A percentile compares a stretch with the other conserved stretches of the same genome.
Evolutionary conservation across 768 basidiomycete species (phyloP).

Genomic region (Gloeopeniophorella convolvens): DNA sequence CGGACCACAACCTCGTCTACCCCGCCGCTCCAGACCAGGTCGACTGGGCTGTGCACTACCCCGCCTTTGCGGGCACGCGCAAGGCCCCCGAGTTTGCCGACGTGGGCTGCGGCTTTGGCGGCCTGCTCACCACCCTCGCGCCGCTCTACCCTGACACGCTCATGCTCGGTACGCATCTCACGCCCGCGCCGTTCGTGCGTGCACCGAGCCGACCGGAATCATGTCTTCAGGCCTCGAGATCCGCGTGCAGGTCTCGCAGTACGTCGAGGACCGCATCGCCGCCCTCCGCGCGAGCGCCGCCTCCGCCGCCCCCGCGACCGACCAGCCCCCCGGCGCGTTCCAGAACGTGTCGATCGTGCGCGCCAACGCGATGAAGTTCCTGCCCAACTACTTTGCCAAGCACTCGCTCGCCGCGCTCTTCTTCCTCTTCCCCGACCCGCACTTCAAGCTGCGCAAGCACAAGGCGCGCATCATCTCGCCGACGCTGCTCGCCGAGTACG

Average conservation of each 20-base stretch:
- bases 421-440: conserved; percentile 98
- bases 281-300: conserved; percentile 73
- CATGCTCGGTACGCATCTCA: conserved; percentile 74
- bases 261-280: conserved; percentile 88
- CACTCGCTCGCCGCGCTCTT: conserved; percentile 89
- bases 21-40: conserved; percentile 68
- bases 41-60: conserved; percentile 83
- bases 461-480: conserved; percentile 98
- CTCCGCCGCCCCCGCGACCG: conserved; percentile 2
- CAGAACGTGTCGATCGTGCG: conserved; percentile 91
- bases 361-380: conserved; percentile 97
- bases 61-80: conserved; percentile 49
- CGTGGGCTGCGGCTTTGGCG: conserved; percentile 97
- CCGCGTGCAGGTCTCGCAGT: conserved; percentile 91
- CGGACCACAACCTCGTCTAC: conserved; percentile 84
- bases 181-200: background rate
- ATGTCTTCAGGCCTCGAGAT: conserved; percentile 84
- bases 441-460: conserved; percentile 97
- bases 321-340: conserved; percentile 41
- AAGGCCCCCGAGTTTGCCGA: conserved; percentile 91
- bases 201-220: background rate
- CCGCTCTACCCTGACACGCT: conserved; percentile 87
- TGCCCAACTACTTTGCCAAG: conserved; percentile 92
- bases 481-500: conserved; percentile 96
- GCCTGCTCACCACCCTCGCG: conserved; percentile 81